Base-by-base conservation (phyloP, 805 yeast species). In the Candida sakaeoensis region DNA sequence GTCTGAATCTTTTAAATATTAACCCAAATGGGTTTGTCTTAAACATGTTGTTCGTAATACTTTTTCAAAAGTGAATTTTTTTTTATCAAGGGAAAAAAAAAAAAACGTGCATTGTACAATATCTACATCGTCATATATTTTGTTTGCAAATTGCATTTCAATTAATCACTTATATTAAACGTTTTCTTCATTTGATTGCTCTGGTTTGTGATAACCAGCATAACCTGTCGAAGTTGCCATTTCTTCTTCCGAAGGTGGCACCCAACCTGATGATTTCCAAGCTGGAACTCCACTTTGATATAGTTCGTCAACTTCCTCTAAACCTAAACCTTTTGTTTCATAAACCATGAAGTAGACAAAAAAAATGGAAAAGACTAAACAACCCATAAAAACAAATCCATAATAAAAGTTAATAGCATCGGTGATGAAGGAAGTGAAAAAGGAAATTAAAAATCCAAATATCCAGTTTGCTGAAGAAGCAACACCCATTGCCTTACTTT, bases 321-420 rank as follows among this genome's bases (percentile, higher is more conserved):
- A 36, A 27, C 19, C 19, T 27, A 36, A 28, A 3, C 39, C 95
- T 65, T 77, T 79, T 41, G 95, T 86, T 64, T 84, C 90, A 51
- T 79, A 78, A 43, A 86, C 79, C 51, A 74, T 72, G 71, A 85
- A 79, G 72, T 74, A 78, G 36, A 85, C 85, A 61, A 82, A 86
- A 61, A 82, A 68, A 56, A 81, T 64, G 41, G 80, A 71, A 47
- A 78, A 75, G 27, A 79, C 61, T 63, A 79, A 62, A 58, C 84
- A 78, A 12, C 39, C 39, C 32, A 36, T 27, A 14, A 36, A 36
- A 17, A 36, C 77, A 50, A 74, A 81, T 1, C 95, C 93, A 47
- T 75, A 74, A 49, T 71, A 69, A 65, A 79, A 84, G 27, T 80
- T 82, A 51, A 85, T 77, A 26, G 63, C 60, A 8, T 64, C 58